Evolutionary conservation across 371 early-diverging fungal species (phyloP), one percentile per base, ranked within the genome.

Genomic region (Haplosporangium sp.): DNA sequence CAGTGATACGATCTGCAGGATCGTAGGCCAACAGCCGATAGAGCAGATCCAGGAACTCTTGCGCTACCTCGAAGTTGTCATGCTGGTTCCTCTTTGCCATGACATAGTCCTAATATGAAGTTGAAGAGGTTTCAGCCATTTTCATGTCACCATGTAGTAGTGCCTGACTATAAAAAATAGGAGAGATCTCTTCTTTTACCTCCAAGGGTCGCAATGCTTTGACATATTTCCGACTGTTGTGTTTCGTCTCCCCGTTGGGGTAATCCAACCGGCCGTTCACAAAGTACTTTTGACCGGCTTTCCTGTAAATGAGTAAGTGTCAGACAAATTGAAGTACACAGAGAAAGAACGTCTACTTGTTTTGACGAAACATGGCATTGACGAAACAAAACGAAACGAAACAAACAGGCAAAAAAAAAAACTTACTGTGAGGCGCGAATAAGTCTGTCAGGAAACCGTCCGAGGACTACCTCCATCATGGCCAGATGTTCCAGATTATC

Each of bases 401-500:
- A 47, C 38, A 23, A 43, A n/a, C 43, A 48, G 20, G 16, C 14
- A 10, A 50, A 55, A 50, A 40, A 23, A 54, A 64, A 41, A 16
- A 51, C 73, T 58, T 82, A 86, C 86, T 81, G 73, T 54, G 85
- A 81, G 37, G 69, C 73, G 16, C 73, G 63, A 23, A 84, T 66
- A 8, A 87, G 72, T 23, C 75, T 68, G 6, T 83, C 76, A 1
- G 88, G 86, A 9, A 90, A 66, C 58, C 73, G 69, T 13, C 91
- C 91, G 1, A 91, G 67, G n/a, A 90, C 87, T 10, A 74, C 85
- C 40, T 89, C 86, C 93, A 93, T 93, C 87, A 93, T 89, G 8
- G 91, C 91, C 43, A 93, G 68, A 68, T 93, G 93, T 55, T 91
- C 91, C 23, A 90, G 76, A 82, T 96, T 92, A 71, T 96, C 95